Base-by-base conservation (phyloP, 2,329 filamentous ascomycete species). In the Trichoderma gracile region DNA sequence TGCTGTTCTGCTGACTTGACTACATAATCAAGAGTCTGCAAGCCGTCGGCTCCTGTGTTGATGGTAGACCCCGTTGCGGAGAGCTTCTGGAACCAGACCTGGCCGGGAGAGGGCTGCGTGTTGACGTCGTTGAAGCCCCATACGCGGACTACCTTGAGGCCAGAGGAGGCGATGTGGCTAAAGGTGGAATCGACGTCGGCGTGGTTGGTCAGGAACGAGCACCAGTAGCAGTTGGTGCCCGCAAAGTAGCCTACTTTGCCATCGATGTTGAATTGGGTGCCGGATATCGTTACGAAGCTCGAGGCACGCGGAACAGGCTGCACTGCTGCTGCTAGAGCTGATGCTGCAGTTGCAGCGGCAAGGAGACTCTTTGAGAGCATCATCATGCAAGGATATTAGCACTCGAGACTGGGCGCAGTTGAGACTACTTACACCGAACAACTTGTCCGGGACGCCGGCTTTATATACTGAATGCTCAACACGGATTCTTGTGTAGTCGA, bases 121-220 rank as follows among this genome's bases (percentile, higher is more conserved):
- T 76, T 84, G 25, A 85, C 82, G 67, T 86, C 83, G 74, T 84
- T 86, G 78, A 87, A 87, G 8, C 84, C 84, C 85, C 85, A 86
- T 63, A 86, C 77, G n/a, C 85, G 79, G 9, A 86, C 75, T 64
- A 87, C 81, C 72, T 84, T 84, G 66, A 83, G 80, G 0, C 84
- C 84, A 2, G 84, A 81, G 38, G 74, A 67, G 56, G 76, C 71
- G 17, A 87, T 71, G 69, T 85, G 79, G 65, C 78, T 74, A 58
- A 84, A 75, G 15, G 79, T 77, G n/a, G 76, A 74, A 69, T 88
- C 84, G 33, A 88, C 80, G 70, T 89, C 86, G 15, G 76, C 77
- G 65, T 85, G 77, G 67, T 82, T 81, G 67, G 78, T 81, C 72
- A 62, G 58, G 3, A 85, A 84, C 14, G 78, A 77, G 63, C 84